phyloP scores from a whole-genome alignment of 139 green algal species.

The Chlorella sp. region DNA sequence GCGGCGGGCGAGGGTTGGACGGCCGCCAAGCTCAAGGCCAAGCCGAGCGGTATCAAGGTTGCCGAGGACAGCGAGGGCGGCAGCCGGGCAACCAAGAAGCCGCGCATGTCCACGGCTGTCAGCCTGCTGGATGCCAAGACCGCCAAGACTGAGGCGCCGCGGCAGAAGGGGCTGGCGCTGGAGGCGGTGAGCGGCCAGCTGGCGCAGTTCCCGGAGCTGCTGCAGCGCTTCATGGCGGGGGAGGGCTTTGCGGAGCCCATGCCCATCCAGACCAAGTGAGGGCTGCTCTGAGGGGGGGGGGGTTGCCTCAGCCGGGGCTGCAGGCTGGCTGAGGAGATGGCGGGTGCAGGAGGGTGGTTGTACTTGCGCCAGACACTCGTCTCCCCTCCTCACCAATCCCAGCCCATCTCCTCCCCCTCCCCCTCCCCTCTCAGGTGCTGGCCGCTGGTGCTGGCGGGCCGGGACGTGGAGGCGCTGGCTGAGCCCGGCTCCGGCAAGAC shows the following conservation, averaged over 20 bases:
- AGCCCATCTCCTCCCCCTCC: not conserved
- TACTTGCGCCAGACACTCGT: no score
- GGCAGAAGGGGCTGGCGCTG: not conserved
- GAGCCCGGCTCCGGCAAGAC: constrained; percentile 89
- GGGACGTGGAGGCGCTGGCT: constrained; percentile 64
- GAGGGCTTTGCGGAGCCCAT: constrained; percentile 72
- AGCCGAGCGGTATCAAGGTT: not conserved
- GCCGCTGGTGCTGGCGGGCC: constrained; percentile 33
- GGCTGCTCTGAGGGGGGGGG: no score
- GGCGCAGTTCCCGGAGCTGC: constrained; percentile 38
- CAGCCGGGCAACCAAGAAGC: not conserved
- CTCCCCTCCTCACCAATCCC: no score
- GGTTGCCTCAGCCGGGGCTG: no score
- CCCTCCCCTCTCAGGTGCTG: constrained; percentile 44
- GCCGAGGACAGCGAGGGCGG: not conserved
- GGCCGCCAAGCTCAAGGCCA: not conserved
- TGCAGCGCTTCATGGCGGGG: constrained; percentile 66
- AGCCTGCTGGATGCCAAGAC: constrained; percentile 33
- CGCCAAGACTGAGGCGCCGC: constrained; percentile 5
- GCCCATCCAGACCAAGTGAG: constrained; percentile 64
- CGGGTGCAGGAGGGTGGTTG: no score
- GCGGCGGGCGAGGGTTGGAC: constrained; percentile 12
- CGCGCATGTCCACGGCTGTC: constrained; percentile 45
- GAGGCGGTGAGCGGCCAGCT: constrained; percentile 19
- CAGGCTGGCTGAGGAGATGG: no score